Evolutionary conservation across 139 green algal species (phyloP), one percentile per base, ranked within the genome.

Genomic region (Chlamydomonas schloesseri): DNA sequence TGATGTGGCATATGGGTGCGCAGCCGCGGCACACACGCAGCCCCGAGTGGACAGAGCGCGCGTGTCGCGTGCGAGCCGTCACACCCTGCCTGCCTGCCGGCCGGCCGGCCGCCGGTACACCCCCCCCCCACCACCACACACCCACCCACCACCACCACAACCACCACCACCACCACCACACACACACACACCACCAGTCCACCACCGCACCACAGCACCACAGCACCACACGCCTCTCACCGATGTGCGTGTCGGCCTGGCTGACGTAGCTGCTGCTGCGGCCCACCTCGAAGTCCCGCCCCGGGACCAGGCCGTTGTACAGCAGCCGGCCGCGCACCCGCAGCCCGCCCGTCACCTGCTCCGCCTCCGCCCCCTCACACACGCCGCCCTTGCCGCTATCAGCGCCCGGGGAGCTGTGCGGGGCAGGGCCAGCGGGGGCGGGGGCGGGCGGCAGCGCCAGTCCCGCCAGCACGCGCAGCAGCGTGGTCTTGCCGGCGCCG

Each of bases 391-490:
- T 0, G n/a, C n/a, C n/a, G n/a, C n/a, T n/a, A n/a, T n/a, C n/a
- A n/a, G n/a, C n/a, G n/a, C n/a, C n/a, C n/a, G n/a, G n/a, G 64
- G 8, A n/a, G n/a, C n/a, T n/a, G n/a, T n/a, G n/a, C n/a, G n/a
- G 33, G 33, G 6, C 46, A 33, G n/a, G 0, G 74, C 55, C 62
- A 18, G 24, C 2, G 55, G 37, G 8, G 14, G 33, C 21, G 33
- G 60, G 64, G 31, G 37, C 20, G 29, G 23, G 36, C 50, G 29
- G 60, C 21, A 77, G 31, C 24, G 96, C 79, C 69, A 90, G 90
- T 11, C 94, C 94, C n/a, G 79, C 81, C 69, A 97, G 90, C 3
- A 90, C 70, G 31, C 93, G 88, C 84, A 97, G 86, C 37, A 97
- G 89, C 0, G 90, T 91, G 42, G 87, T 91, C 82, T 96, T 96